Percentiles rank a stretch among this genome's conserved stretches.
These are phyloP conservation scores for Papiliotrema nemorosa DNA, from an alignment of 1,284 basidiomycete genomes.

Conservation along the genomic window DNA sequence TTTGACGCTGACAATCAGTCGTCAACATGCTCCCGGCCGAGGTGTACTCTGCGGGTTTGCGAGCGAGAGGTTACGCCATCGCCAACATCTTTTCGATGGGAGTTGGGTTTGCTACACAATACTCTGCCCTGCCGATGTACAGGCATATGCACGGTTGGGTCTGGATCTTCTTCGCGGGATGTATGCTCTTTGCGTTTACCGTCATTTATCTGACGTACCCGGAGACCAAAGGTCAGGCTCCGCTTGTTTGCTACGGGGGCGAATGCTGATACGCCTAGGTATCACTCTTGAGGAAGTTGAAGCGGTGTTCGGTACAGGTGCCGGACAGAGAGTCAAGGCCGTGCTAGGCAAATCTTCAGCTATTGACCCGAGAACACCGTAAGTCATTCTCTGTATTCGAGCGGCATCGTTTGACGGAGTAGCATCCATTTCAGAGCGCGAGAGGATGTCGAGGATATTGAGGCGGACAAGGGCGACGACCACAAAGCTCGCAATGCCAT, in stretches of 20 bases:
- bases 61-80: conserved; percentile 27
- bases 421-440: conserved; percentile 1
- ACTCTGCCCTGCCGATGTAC: conserved; percentile 30
- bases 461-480: background rate
- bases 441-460: background rate
- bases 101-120: conserved; percentile 27
- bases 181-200: conserved; percentile 20
- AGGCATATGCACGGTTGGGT: conserved; percentile 26
- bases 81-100: conserved; percentile 29
- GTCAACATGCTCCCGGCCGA: conserved; percentile 32
- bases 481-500: no score
- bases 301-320: conserved; percentile 24
- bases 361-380: conserved; percentile 12
- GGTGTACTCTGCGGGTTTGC: conserved; percentile 26
- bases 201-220: conserved; percentile 26
- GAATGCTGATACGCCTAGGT: conserved; percentile 3
- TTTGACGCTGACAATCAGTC: conserved; percentile 4
- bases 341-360: conserved; percentile 8
- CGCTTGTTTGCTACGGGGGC: background rate
- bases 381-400: background rate
- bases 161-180: conserved; percentile 27
- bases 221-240: conserved; percentile 28
- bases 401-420: background rate
- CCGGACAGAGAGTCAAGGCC: conserved; percentile 15
- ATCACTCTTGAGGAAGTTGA: conserved; percentile 28